Base-by-base conservation (phyloP, 805 yeast species). In the Metschnikowia cerradonensis region DNA sequence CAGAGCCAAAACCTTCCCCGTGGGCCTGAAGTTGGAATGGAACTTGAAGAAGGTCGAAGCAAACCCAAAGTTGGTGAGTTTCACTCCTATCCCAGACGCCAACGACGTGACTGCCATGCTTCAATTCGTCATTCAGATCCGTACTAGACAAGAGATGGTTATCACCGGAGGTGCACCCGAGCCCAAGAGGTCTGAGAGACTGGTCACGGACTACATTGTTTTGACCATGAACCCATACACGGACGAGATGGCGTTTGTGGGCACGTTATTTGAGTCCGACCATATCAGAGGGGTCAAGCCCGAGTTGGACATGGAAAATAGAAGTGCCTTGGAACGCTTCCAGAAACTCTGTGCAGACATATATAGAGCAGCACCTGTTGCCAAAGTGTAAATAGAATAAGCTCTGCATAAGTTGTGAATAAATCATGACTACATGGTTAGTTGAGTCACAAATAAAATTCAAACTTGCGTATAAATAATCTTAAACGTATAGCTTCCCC, bases 61-160 rank as follows among this genome's bases (percentile, higher is more conserved):
- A 32, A 77, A 81, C 43, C 97, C 97, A 23, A 86, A 84, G 64
- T 73, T 90, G 32, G 76, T 88, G 43, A 76, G 84, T 3, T 80
- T 91, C 60, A 84, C 85, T 56, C 83, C 87, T 1, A 72, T 86
- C 59, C 82, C 87, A 64, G 78, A 73, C 60, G 54, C 64, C 6
- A 61, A 71, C 41, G 71, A 72, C 46, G 61, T 72, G 43, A 63
- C 75, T 19, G 62, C 72, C 7, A 67, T 64, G 58, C 64, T 71
- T 17, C 77, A 73, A 57, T 59, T 72, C 46, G 68, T 72, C n/a
- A 60, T 73, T 53, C 67, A 71, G 52, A 66, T 70, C 15, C 54
- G 55, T 3, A 69, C 77, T 14, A 70, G 63, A 47, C 78, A 73
- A 54, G 71, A 65, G 53, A 61, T 72, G 45, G 55, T 67, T 4